These are phyloP conservation scores for Babesia divergens DNA, from an alignment of 169 alveolate species.

Conservation along the genomic window DNA sequence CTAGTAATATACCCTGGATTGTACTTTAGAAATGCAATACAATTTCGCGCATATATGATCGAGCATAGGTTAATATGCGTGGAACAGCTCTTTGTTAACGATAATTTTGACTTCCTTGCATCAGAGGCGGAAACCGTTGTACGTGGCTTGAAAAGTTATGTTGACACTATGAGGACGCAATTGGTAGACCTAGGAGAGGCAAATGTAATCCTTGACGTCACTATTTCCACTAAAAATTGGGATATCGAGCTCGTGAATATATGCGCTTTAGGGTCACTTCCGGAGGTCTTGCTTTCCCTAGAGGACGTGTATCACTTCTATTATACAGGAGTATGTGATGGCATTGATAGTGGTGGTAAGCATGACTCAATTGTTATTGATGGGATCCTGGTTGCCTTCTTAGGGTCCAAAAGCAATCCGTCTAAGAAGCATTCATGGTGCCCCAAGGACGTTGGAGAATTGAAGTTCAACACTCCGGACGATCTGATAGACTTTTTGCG, in stretches of 20 bases:
- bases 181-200: neutral
- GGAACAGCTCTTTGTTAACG: conserved; percentile 47
- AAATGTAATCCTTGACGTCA: conserved; percentile 12
- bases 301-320: conserved; percentile 35
- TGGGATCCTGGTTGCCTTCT: conserved; percentile 12
- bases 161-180: neutral
- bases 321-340: conserved; percentile 7
- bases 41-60: conserved; percentile 18
- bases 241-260: neutral
- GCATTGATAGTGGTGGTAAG: neutral
- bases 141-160: neutral
- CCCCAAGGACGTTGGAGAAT: conserved; percentile 22
- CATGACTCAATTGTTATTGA: neutral
- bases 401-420: conserved; percentile 13
- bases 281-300: neutral
- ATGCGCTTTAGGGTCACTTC: neutral
- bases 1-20: conserved; percentile 21
- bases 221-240: neutral
- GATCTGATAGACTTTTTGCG: conserved; percentile 29
- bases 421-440: conserved; percentile 21
- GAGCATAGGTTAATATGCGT: conserved; percentile 10
- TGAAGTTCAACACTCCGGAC: conserved; percentile 17
- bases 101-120: conserved; percentile 34
- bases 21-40: neutral
- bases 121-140: conserved; percentile 8